Percentiles rank a stretch among this genome's conserved stretches.
These are phyloP conservation scores for Raddia distichophylla DNA, from an alignment of 176 grass and related monocot genomes.

Conservation along the genomic window DNA sequence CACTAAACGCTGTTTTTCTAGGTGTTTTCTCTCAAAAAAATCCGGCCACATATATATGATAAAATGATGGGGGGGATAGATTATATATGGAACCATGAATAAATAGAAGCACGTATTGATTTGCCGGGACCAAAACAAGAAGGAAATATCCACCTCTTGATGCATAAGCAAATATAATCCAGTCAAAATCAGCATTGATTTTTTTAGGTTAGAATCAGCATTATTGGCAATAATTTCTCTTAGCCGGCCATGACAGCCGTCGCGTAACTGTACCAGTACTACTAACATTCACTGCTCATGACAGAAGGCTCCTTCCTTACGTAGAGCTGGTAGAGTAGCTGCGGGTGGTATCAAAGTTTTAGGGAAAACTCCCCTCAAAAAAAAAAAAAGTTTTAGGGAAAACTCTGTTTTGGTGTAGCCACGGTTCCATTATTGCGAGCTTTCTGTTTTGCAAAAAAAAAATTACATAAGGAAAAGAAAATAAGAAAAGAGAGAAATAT, in stretches of 20 bases:
- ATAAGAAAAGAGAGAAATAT: too few species aligned
- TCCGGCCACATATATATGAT: not conserved
- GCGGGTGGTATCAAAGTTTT: too few species aligned
- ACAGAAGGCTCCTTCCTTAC: not conserved
- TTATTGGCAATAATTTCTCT: constrained; percentile 7
- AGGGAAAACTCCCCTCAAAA: too few species aligned
- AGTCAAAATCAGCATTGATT: not conserved
- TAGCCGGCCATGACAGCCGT: not conserved
- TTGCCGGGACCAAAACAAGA: not conserved
- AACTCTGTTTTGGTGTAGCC: too few species aligned
- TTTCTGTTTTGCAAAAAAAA: too few species aligned
- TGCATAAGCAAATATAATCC: not conserved
- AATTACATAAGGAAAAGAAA: too few species aligned
- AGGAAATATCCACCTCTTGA: not conserved
- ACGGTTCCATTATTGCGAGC: too few species aligned
- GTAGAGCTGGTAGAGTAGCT: not conserved
- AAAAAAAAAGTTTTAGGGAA: too few species aligned
- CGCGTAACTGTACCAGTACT: not conserved
- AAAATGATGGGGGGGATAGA: not conserved
- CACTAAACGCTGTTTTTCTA: not conserved
- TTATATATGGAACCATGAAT: not conserved
- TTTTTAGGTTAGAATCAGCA: not conserved
- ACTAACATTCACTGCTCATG: too few species aligned
- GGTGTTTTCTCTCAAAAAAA: not conserved
- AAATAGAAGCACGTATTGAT: not conserved